Evolutionary conservation across 805 yeast genomes (phyloP).

Genomic region (Suhomyces sp.): DNA sequence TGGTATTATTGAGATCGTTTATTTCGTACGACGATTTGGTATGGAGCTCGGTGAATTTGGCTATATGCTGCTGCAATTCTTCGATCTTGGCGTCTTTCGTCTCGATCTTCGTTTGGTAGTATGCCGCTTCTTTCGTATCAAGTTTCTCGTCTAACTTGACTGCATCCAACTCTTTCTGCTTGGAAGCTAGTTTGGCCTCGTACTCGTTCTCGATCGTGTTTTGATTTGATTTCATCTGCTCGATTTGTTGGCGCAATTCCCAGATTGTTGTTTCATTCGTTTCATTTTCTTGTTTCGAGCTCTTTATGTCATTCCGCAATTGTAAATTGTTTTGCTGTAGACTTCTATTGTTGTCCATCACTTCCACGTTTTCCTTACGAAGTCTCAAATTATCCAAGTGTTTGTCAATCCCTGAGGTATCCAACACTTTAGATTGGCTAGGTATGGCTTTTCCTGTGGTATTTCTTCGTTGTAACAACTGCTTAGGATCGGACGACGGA

Average conservation of each 20-base stretch:
- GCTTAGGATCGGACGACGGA: slow-evolving; percentile 23
- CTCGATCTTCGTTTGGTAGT: slow-evolving; percentile 10
- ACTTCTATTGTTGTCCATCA: slow-evolving; percentile 1
- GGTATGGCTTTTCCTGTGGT: slow-evolving; percentile 4
- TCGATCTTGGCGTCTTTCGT: slow-evolving; percentile 12
- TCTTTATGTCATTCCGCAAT: not conserved
- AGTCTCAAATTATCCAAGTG: slow-evolving; percentile 42
- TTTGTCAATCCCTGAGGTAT: slow-evolving; percentile 39
- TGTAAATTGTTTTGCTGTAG: not conserved
- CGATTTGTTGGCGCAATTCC: not conserved
- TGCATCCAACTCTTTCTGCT: slow-evolving; percentile 6
- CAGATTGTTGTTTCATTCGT: not conserved
- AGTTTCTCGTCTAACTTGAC: slow-evolving; percentile 7
- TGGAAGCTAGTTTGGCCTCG: not conserved
- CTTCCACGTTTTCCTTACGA: slow-evolving; percentile 28
- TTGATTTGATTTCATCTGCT: not conserved
- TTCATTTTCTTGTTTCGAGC: not conserved
- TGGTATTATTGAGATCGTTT: slow-evolving; percentile 12
- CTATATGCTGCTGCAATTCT: slow-evolving; percentile 13
- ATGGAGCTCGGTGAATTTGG: slow-evolving; percentile 10
- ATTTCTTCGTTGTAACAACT: slow-evolving; percentile 21
- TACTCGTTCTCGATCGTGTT: not conserved
- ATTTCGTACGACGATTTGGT: slow-evolving; percentile 13
- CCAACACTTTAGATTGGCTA: slow-evolving; percentile 20
- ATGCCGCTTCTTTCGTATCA: slow-evolving; percentile 10